phyloP scores from a whole-genome alignment of 805 yeast genomes.

The Yueomyces sp. region DNA sequence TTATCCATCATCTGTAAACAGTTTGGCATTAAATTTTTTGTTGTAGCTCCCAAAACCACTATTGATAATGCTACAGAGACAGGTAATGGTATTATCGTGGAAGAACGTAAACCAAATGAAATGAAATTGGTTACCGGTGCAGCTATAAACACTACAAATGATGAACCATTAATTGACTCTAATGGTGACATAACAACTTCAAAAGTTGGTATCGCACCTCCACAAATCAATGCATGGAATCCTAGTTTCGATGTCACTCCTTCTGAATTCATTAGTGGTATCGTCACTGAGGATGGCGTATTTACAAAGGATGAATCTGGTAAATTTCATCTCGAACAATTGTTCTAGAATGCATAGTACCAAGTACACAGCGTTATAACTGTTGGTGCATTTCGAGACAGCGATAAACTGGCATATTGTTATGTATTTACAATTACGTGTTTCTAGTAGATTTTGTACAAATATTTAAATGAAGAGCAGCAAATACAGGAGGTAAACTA shows the following conservation, averaged over 20 bases:
- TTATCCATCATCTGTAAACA: conserved; percentile 58
- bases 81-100: conserved; percentile 74
- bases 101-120: conserved; percentile 74
- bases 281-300: conserved; percentile 70
- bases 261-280: conserved; percentile 65
- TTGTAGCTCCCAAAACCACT: conserved; percentile 92
- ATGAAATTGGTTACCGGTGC: conserved; percentile 67
- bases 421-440: too few relatives aligned
- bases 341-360: conserved; percentile 6
- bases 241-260: conserved; percentile 96
- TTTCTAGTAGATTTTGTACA: too few relatives aligned
- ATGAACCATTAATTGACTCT: conserved; percentile 13
- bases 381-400: too few relatives aligned
- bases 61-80: conserved; percentile 53
- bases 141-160: conserved; percentile 25
- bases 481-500: too few relatives aligned
- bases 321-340: conserved; percentile 30
- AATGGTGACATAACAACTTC: conserved; percentile 25
- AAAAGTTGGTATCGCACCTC: conserved; percentile 73
- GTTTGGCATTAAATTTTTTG: conserved; percentile 65
- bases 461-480: too few relatives aligned
- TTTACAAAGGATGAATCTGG: conserved; percentile 38
- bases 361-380: too few relatives aligned
- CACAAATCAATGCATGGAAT: conserved; percentile 80
- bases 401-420: too few relatives aligned